Percentiles rank a stretch among this genome's conserved stretches.
These are phyloP conservation scores for Oldenlandia corymbosa DNA, from an alignment of 257 asterid species.

Conservation along the genomic window DNA sequence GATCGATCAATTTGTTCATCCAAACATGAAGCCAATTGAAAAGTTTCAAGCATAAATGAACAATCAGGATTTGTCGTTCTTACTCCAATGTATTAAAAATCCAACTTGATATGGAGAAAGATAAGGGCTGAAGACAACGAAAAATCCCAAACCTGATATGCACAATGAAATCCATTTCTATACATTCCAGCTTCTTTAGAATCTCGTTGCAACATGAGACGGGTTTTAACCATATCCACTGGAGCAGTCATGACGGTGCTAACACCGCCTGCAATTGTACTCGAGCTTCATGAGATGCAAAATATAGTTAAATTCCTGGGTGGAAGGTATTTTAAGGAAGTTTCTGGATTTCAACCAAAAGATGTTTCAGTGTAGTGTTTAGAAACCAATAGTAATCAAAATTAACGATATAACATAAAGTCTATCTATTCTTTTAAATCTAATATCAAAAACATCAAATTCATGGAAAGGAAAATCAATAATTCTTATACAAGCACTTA, in stretches of 20 bases:
- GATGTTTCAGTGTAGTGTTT: not conserved
- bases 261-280: conserved; percentile 72
- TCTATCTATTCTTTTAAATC: not conserved
- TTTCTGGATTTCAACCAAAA: not conserved
- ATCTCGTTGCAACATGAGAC: conserved; percentile 89
- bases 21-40: not conserved
- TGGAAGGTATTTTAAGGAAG: not conserved
- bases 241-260: conserved; percentile 93
- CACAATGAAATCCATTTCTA: conserved; percentile 81
- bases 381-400: not conserved
- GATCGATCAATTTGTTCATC: not conserved
- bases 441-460: not conserved
- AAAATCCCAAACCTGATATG: conserved; percentile 61
- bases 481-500: not conserved
- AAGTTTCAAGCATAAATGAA: not conserved
- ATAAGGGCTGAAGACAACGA: conserved; percentile 15
- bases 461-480: not conserved
- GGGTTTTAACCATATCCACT: conserved; percentile 85
- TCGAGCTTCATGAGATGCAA: conserved; percentile 52
- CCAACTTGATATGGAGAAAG: not conserved
- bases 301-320: conserved; percentile 29
- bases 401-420: not conserved
- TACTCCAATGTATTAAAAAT: not conserved
- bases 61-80: not conserved
- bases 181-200: conserved; percentile 56